These are phyloP conservation scores for Neurospora sp. DNA, from an alignment of 495 filamentous ascomycete species.

Conservation along the genomic window DNA sequence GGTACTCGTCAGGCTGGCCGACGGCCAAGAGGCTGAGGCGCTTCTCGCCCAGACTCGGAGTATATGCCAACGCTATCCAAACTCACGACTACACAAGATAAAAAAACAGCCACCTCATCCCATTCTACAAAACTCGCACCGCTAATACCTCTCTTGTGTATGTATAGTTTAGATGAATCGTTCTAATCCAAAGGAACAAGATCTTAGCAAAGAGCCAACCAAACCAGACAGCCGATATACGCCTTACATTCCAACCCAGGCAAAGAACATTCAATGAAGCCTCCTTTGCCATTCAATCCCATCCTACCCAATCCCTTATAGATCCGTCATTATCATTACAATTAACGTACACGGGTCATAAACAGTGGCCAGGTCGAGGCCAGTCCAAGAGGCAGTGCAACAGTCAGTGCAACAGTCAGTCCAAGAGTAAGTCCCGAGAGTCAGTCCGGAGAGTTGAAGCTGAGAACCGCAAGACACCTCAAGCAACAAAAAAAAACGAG, in stretches of 20 bases:
- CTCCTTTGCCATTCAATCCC: background rate
- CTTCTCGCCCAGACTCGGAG: no score
- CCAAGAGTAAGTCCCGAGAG: no score
- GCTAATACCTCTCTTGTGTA: background rate
- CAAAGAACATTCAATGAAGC: background rate
- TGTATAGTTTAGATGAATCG: background rate
- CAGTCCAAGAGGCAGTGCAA: background rate
- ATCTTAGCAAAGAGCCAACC: background rate
- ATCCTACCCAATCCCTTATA: background rate
- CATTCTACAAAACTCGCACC: background rate
- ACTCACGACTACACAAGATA: background rate
- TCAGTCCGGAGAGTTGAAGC: background rate
- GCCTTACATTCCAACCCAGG: background rate
- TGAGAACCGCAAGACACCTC: background rate
- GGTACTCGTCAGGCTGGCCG: no score
- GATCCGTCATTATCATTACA: background rate
- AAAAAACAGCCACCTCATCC: background rate
- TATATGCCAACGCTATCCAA: background rate
- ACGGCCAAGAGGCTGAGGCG: no score
- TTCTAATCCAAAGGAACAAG: background rate
- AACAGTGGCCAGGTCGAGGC: background rate
- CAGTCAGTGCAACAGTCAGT: no score
- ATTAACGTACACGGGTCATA: background rate
- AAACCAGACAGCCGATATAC: background rate
- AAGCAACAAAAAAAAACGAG: background rate